These are phyloP conservation scores for Achaetomium macrosporum DNA, from an alignment of 2,329 filamentous ascomycete genomes.

Conservation along the genomic window DNA sequence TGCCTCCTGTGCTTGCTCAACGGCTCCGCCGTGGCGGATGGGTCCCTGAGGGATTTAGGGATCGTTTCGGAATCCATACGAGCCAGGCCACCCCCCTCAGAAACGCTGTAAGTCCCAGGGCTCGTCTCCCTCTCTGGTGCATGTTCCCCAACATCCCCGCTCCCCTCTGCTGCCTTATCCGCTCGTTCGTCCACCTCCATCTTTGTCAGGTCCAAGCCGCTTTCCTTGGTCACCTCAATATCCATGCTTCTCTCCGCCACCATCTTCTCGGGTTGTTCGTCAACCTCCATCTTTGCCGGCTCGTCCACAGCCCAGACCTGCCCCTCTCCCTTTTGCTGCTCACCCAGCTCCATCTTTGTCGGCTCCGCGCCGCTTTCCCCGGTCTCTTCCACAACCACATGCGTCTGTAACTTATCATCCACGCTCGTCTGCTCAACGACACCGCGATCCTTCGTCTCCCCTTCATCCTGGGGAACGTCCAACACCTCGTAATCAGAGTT, in stretches of 20 bases:
- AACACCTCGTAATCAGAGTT: too few species aligned
- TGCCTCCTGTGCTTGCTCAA: constrained; percentile 13
- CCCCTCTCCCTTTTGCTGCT: not conserved
- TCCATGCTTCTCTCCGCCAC: not conserved
- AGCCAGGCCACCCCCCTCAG: constrained; percentile 20
- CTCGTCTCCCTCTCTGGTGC: not conserved
- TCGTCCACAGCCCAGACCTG: not conserved
- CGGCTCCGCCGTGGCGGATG: constrained; percentile 9
- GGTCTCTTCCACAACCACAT: not conserved
- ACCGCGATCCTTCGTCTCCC: not conserved
- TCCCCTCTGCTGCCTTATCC: not conserved
- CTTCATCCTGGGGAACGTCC: too few species aligned
- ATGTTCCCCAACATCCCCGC: not conserved
- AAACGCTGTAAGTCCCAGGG: not conserved
- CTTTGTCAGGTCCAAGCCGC: not conserved
- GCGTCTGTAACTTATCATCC: not conserved
- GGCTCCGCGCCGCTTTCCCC: not conserved
- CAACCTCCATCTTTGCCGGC: not conserved
- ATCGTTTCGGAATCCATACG: constrained; percentile 30
- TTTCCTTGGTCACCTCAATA: not conserved
- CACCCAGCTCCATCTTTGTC: not conserved
- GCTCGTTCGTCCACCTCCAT: not conserved
- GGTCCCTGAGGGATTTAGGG: constrained; percentile 21
- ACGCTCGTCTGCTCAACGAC: not conserved
- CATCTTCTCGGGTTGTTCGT: not conserved